Evolutionary conservation across 192 early-diverging fungal species (phyloP), one percentile per base, ranked within the genome.

Genomic region (Umbelopsis vinacea): DNA sequence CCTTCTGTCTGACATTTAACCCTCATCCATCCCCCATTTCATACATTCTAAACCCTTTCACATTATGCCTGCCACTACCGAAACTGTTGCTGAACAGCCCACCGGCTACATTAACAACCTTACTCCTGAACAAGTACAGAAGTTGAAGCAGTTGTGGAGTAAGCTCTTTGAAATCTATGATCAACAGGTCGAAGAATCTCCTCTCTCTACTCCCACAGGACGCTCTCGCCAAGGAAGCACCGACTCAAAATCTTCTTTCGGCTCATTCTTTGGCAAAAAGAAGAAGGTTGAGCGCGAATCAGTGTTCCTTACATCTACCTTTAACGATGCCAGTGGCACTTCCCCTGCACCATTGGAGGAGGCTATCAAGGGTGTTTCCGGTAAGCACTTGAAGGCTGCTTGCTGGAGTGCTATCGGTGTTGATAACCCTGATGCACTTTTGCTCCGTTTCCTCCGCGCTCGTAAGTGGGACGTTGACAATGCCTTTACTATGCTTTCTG

Each of bases 391-490:
- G 21, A 83, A 86, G 14, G 79, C 77, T 0, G 83, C 87, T 11
- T 91, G 92, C 70, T 92, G 91, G 87, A 75, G 73, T 22, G 82
- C 86, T 29, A 81, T 89, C 47, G 82, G 80, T 68, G 81, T 76
- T 53, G 90, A 93, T 71, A 85, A 92, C 55, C 91, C 89, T 12
- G 94, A 96, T 77, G 74, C 87, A 0, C 73, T 94, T n/a, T 38
- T 92, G 48, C 84, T 95, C 43, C 86, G 95, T 19, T 96, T 94
- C 77, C 78, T 96, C 55, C 86, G 95, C 35, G 96, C 95, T 21
- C 86, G 96, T 60, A 97, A 97, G 71, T 97, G 94, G 94, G 86
- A 95, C 67, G 83, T 92, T 3, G 77, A 89, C 45, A 89, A 89
- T 48, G 92, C 94, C 0, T 76, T 91, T 8, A 81, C 72, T 6